Evolutionary conservation across 768 basidiomycete species (phyloP).

Genomic region (Boletus insuetus): DNA sequence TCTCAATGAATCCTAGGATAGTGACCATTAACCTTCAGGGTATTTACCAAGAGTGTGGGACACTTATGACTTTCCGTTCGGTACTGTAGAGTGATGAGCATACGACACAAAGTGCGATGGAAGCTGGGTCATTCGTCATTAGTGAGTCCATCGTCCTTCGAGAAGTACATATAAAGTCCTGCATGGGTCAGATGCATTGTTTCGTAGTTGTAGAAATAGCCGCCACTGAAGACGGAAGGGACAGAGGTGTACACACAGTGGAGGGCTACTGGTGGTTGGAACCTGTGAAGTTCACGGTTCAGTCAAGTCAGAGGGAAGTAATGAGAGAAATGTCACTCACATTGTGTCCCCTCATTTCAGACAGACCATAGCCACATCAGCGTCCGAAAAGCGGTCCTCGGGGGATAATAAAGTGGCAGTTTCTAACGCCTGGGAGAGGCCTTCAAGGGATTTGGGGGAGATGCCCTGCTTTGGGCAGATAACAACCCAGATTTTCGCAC

Average conservation of each 20-base stretch:
- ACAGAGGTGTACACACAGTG: not conserved
- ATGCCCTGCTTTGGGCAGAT: not conserved
- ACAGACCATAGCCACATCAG: too few relatives aligned
- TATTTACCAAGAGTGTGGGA: not conserved
- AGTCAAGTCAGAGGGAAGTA: too few relatives aligned
- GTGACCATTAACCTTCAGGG: not conserved
- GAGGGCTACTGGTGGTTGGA: not conserved
- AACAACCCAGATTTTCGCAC: not conserved
- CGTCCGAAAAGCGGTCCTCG: too few relatives aligned
- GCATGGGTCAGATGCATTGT: not conserved
- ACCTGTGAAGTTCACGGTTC: not conserved
- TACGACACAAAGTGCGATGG: not conserved
- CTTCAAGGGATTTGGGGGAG: too few relatives aligned
- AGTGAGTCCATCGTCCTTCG: not conserved
- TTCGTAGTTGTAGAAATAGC: conserved; percentile 1
- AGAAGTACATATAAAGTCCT: not conserved
- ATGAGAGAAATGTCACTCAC: too few relatives aligned
- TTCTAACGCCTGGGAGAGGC: too few relatives aligned
- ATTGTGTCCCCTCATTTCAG: too few relatives aligned
- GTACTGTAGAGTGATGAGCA: not conserved
- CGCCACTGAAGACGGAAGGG: not conserved
- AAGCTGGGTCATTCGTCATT: not conserved
- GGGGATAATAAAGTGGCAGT: too few relatives aligned
- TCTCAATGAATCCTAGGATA: not conserved
- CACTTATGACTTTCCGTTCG: not conserved